Evolutionary conservation across 108 stramenopile genomes (phyloP).

Genomic region (Hondaea fermentalgiana): DNA sequence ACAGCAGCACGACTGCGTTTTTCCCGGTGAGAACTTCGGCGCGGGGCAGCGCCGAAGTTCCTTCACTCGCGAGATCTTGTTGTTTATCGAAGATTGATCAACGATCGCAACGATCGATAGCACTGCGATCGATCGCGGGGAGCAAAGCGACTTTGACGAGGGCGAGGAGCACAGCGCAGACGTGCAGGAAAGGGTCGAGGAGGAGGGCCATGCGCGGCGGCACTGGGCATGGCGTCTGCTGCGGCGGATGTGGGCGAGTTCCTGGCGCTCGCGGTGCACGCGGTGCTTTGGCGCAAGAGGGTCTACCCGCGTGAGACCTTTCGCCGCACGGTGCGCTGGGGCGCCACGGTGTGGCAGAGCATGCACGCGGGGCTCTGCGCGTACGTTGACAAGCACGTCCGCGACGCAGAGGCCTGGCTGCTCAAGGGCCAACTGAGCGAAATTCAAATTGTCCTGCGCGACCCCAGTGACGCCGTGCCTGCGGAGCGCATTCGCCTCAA

Average conservation of each 20-base stretch:
- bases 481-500: background rate
- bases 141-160: too few relatives aligned
- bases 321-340: background rate
- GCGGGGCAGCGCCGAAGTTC: too few relatives aligned
- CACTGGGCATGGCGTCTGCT: background rate
- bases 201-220: background rate
- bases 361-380: background rate
- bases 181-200: too few relatives aligned
- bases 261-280: background rate
- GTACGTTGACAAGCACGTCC: background rate
- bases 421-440: background rate
- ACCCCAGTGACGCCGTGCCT: background rate
- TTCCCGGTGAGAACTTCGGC: too few relatives aligned
- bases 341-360: background rate
- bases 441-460: background rate
- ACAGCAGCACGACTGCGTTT: too few relatives aligned
- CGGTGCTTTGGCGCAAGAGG: background rate
- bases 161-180: too few relatives aligned
- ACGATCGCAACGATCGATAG: too few relatives aligned
- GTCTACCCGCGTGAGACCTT: constrained; percentile 8
- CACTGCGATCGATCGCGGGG: too few relatives aligned
- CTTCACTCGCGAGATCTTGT: too few relatives aligned
- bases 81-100: too few relatives aligned
- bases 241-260: background rate
- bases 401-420: background rate